Evolutionary conservation across 2,329 filamentous ascomycete genomes (phyloP), one percentile per base, ranked within the genome.

Genomic region (Aureobasidium zeae): DNA sequence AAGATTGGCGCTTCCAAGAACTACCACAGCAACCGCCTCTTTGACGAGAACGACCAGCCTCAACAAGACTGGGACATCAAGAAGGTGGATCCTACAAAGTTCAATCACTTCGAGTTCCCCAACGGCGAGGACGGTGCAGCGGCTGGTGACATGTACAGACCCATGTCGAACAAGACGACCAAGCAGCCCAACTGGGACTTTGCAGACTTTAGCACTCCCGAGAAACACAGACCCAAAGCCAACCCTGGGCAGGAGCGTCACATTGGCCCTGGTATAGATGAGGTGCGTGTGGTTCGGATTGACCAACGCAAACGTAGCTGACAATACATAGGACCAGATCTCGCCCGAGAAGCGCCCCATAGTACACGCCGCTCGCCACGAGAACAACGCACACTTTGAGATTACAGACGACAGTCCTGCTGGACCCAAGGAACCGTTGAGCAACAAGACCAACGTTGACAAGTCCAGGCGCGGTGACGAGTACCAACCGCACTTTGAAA

Each of bases 351-450:
- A 74, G 51, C 69, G 72, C 44, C 71, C 76, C 11, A 69, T 74
- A 24, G 70, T 76, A 26, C 67, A 72, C 54, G 83, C 83, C 59
- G 73, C 83, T 26, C 84, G 89, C 48, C 84, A 79, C 30, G 85
- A 93, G 55, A 81, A 83, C 13, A 79, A 88, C 57, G 67, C 79
- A 1, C 86, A 96, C 63, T 95, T 94, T 57, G 79, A 91, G 49
- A 75, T 95, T 55, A 70, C 76, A 43, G 88, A 96, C 58, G 80
- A 88, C 45, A 74, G 74, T 24, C 74, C 76, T 37, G 65, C 70
- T 12, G 43, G 33, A 13, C 34, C 43, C 26, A 45, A 45, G 22
- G 28, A 25, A 20, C 71, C 67, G 6, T 68, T 72, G 61, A 33
- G 48, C 55, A 17, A 53, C 54, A 36, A 51, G 50, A 17, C 32